Evolutionary conservation across 2,329 filamentous ascomycete genomes (phyloP).

Genomic region (Exophiala bonariae): DNA sequence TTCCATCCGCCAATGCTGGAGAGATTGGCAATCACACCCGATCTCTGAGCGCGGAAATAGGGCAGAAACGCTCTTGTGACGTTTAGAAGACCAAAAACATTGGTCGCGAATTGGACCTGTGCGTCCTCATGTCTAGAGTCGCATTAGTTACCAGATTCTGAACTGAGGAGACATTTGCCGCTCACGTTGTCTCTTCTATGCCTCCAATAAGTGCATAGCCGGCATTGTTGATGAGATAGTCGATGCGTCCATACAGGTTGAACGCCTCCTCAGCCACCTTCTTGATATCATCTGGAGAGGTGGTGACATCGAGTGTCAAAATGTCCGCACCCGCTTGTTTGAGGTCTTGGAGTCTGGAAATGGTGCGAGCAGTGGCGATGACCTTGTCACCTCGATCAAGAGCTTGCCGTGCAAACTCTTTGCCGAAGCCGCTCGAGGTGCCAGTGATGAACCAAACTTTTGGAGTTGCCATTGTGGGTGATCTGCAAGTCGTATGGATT

Average conservation of each 20-base stretch:
- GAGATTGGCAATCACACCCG: slow-evolving; percentile 39
- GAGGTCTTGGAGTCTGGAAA: slow-evolving; percentile 29
- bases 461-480: slow-evolving; percentile 7
- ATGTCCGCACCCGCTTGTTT: slow-evolving; percentile 29
- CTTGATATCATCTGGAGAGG: slow-evolving; percentile 14
- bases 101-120: slow-evolving; percentile 36
- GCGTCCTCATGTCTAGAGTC: slow-evolving; percentile 25
- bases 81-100: slow-evolving; percentile 40
- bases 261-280: slow-evolving; percentile 14
- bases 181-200: slow-evolving; percentile 31
- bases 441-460: slow-evolving; percentile 39
- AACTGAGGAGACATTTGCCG: background rate
- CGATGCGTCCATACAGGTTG: slow-evolving; percentile 28
- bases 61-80: slow-evolving; percentile 39
- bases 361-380: slow-evolving; percentile 37
- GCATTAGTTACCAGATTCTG: no score
- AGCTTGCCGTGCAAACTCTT: slow-evolving; percentile 29
- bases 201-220: slow-evolving; percentile 31
- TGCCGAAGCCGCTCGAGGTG: slow-evolving; percentile 36
- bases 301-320: slow-evolving; percentile 30
- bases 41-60: slow-evolving; percentile 33
- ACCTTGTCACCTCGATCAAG: slow-evolving; percentile 35
- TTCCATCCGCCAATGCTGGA: slow-evolving; percentile 36
- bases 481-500: no score
- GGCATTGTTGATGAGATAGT: slow-evolving; percentile 39